These are phyloP conservation scores for Botrytis galanthina DNA, from an alignment of 2,329 filamentous ascomycete species.

Conservation along the genomic window DNA sequence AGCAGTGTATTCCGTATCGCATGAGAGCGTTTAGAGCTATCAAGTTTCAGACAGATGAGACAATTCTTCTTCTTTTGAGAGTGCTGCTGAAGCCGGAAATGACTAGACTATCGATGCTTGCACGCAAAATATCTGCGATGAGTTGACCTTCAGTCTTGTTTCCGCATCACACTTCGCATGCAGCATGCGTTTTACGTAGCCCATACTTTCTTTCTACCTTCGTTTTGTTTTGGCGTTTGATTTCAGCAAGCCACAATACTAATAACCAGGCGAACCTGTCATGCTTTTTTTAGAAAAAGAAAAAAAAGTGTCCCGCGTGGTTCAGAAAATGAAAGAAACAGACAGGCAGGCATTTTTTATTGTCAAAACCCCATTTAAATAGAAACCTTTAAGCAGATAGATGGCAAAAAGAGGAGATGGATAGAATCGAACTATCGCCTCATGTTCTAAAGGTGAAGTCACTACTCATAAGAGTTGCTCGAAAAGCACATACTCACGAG, in stretches of 20 bases:
- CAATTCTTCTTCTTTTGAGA: background rate
- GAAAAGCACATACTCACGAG: too few relatives aligned
- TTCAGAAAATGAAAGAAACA: background rate
- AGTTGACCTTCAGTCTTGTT: background rate
- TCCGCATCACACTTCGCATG: background rate
- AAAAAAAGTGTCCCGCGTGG: too few relatives aligned
- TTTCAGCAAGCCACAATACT: background rate
- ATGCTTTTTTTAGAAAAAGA: too few relatives aligned
- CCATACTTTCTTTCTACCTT: background rate
- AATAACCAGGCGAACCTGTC: too few relatives aligned
- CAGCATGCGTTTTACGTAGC: background rate
- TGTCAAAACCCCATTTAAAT: background rate
- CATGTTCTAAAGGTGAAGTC: background rate
- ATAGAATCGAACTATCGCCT: background rate
- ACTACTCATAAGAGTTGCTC: background rate
- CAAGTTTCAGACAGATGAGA: background rate
- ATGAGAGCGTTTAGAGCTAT: background rate
- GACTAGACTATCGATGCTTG: conserved; percentile 1
- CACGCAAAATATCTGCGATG: background rate
- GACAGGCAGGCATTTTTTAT: background rate
- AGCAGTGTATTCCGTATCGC: background rate
- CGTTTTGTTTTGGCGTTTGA: background rate
- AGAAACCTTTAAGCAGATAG: background rate
- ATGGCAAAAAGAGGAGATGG: background rate
- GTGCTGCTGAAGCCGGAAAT: background rate